Evolutionary conservation across 2,329 filamentous ascomycete genomes (phyloP).

Genomic region (Pyricularia sp.): DNA sequence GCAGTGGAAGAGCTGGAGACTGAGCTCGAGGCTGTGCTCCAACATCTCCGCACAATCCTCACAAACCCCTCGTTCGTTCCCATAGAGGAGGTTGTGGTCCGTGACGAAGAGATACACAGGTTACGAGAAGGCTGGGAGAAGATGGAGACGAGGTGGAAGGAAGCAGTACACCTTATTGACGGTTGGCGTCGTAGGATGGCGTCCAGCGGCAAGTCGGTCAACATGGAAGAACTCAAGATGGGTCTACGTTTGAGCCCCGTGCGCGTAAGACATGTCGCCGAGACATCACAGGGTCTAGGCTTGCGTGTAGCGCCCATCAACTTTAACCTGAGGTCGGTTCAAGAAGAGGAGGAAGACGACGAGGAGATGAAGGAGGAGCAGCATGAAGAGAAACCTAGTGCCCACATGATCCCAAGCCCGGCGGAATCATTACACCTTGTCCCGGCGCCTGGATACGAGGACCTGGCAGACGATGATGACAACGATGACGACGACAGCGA

Average conservation of each 20-base stretch:
- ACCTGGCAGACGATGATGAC: slow-evolving; percentile 15
- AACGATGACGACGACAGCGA: slow-evolving; percentile 21
- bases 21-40: slow-evolving; percentile 65
- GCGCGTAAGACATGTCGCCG: slow-evolving; percentile 37
- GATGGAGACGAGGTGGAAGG: slow-evolving; percentile 84
- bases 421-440: slow-evolving; percentile 27
- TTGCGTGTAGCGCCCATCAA: slow-evolving; percentile 17
- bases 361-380: slow-evolving; percentile 12
- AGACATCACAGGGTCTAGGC: slow-evolving; percentile 26
- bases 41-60: slow-evolving; percentile 69
- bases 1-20: slow-evolving; percentile 48
- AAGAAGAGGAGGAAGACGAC: slow-evolving; percentile 13
- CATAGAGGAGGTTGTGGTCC: slow-evolving; percentile 83
- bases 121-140: slow-evolving; percentile 80
- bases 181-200: slow-evolving; percentile 79
- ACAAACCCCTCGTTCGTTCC: slow-evolving; percentile 96
- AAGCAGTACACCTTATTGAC: slow-evolving; percentile 82
- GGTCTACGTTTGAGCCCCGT: slow-evolving; percentile 52
- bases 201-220: slow-evolving; percentile 54
- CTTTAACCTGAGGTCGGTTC: slow-evolving; percentile 15
- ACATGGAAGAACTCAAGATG: slow-evolving; percentile 54
- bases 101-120: slow-evolving; percentile 79
- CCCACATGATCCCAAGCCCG: slow-evolving; percentile 15
- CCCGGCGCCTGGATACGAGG: slow-evolving; percentile 20
- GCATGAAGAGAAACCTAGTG: slow-evolving; percentile 6